Percentiles rank a stretch among this genome's conserved stretches.
Conservation (phyloP, 148 eudicot species). For the Rhododendron griersonianum region DNA sequence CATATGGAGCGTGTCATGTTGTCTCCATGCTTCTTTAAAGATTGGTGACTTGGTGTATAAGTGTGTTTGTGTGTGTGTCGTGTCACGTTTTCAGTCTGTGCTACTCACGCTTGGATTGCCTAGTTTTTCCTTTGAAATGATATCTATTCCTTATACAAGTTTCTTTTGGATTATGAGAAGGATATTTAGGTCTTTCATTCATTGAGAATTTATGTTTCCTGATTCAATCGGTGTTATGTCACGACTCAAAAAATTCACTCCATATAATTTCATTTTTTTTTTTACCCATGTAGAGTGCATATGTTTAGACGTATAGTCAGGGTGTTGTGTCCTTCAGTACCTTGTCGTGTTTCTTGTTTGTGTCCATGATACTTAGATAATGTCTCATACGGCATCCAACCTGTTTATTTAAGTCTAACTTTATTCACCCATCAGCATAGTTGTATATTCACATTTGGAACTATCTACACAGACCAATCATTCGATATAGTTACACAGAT, state of each 20-base stretch:
- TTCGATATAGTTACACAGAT: background rate
- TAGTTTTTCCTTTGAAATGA: background rate
- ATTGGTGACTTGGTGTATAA: background rate
- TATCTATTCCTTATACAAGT: background rate
- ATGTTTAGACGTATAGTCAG: background rate
- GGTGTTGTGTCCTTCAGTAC: background rate
- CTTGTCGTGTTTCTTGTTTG: background rate
- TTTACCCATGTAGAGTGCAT: background rate
- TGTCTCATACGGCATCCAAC: background rate
- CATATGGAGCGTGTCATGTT: background rate
- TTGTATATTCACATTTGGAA: background rate
- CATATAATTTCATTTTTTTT: background rate
- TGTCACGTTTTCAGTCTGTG: background rate
- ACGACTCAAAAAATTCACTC: background rate
- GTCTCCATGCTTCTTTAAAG: background rate
- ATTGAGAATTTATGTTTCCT: background rate
- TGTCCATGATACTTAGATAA: background rate
- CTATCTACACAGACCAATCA: background rate
- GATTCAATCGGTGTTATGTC: background rate
- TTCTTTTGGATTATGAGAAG: background rate
- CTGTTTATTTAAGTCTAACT: background rate
- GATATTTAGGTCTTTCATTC: background rate
- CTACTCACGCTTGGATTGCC: background rate
- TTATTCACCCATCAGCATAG: background rate
- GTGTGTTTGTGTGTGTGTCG: background rate